Percentiles rank a stretch among this genome's conserved stretches.
These are phyloP conservation scores for Trichosporon inkin DNA, from an alignment of 1,284 basidiomycete genomes.

Conservation along the genomic window DNA sequence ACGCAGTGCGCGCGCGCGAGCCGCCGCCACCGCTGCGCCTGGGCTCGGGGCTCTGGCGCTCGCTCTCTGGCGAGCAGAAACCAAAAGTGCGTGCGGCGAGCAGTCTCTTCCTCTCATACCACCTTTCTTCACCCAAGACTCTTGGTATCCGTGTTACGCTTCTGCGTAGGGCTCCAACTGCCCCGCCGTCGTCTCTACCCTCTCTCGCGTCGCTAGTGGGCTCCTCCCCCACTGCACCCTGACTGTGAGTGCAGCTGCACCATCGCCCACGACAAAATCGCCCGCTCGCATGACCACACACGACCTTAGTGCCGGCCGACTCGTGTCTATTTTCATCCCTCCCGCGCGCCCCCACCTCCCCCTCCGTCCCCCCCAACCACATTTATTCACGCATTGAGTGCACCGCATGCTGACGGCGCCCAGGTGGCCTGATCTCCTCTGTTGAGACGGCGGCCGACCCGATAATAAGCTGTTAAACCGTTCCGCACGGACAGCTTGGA, in stretches of 20 bases:
- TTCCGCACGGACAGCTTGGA: slow-evolving; percentile 16
- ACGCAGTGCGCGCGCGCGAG: not conserved
- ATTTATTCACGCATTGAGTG: not conserved
- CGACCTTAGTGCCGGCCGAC: not conserved
- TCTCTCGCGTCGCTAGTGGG: slow-evolving; percentile 11
- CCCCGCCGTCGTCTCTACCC: slow-evolving; percentile 15
- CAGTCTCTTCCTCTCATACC: not conserved
- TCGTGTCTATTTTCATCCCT: no score
- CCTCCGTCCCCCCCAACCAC: not conserved
- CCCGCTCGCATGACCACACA: not conserved
- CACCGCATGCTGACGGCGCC: not conserved
- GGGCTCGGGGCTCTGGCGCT: not conserved
- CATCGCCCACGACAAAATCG: not conserved
- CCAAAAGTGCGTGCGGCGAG: not conserved
- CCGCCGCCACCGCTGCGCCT: not conserved
- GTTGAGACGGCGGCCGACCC: slow-evolving; percentile 18
- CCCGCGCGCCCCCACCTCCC: not conserved
- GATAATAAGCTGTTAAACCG: slow-evolving; percentile 14
- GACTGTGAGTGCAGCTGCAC: slow-evolving; percentile 6
- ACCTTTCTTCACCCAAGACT: not conserved
- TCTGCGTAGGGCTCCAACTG: slow-evolving; percentile 5
- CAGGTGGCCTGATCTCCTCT: slow-evolving; percentile 9
- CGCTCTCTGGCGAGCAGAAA: not conserved
- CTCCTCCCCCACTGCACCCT: slow-evolving; percentile 6
- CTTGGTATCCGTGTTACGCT: slow-evolving; percentile 10